These are phyloP conservation scores for Phlyctochytrium bullatum DNA, from an alignment of 192 early-diverging fungal species.

Conservation along the genomic window DNA sequence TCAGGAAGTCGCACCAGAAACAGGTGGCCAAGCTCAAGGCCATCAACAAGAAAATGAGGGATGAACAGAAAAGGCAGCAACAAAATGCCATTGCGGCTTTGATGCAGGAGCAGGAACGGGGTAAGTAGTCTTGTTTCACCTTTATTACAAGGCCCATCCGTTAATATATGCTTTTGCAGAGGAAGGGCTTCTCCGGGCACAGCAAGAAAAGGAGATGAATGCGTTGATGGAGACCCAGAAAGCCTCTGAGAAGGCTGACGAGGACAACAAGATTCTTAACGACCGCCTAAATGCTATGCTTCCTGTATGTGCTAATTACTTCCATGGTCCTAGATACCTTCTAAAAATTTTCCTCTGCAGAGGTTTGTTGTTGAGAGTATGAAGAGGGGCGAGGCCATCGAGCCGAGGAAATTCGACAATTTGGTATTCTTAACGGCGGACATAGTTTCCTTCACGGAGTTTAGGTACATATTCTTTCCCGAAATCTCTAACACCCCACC, in stretches of 20 bases:
- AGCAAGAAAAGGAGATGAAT: slow-evolving; percentile 46
- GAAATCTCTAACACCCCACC: too few relatives aligned
- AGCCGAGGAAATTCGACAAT: slow-evolving; percentile 35
- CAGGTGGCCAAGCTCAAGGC: slow-evolving; percentile 14
- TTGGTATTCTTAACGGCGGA: slow-evolving; percentile 41
- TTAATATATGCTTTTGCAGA: slow-evolving; percentile 20
- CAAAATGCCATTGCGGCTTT: slow-evolving; percentile 13
- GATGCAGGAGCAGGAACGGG: slow-evolving; percentile 17
- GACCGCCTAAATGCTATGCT: slow-evolving; percentile 45
- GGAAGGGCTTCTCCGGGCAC: slow-evolving; percentile 32
- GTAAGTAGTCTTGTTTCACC: too few relatives aligned
- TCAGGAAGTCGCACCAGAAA: not conserved
- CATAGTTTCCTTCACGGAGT: slow-evolving; percentile 47
- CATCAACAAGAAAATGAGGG: slow-evolving; percentile 5
- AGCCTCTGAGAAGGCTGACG: slow-evolving; percentile 34
- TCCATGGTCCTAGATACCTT: too few relatives aligned
- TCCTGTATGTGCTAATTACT: slow-evolving; percentile 14
- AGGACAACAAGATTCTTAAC: slow-evolving; percentile 43
- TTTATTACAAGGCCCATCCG: too few relatives aligned
- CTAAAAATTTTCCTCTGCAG: not conserved
- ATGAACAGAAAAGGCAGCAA: slow-evolving; percentile 6
- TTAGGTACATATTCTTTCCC: slow-evolving; percentile 25
- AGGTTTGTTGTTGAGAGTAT: slow-evolving; percentile 45
- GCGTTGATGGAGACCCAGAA: slow-evolving; percentile 36
- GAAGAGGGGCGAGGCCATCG: slow-evolving; percentile 36